Percentiles rank a stretch among this genome's conserved stretches.
Evolutionary conservation across 108 stramenopile genomes (phyloP).

Genomic region (Fragilariopsis cylindrus): DNA sequence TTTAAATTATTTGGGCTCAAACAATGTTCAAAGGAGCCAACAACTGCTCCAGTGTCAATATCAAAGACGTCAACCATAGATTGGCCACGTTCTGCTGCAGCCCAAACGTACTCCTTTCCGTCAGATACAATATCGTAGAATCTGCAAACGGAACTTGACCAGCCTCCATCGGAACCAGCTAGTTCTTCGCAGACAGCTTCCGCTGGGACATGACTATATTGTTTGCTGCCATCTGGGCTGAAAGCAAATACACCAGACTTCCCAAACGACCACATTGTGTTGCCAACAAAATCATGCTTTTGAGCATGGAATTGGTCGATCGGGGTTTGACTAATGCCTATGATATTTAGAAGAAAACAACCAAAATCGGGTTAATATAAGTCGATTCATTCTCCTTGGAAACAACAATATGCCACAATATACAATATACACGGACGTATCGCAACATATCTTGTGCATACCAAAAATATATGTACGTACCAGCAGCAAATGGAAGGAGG

Average conservation of each 20-base stretch:
- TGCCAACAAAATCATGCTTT: slow-evolving; percentile 1
- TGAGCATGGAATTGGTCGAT: background rate
- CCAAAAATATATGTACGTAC: too few species aligned
- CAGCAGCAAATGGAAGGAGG: too few species aligned
- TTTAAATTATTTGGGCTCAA: slow-evolving; percentile 21
- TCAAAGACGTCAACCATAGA: slow-evolving; percentile 26
- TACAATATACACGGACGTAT: too few species aligned
- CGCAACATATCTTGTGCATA: too few species aligned
- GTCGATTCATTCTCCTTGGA: too few species aligned
- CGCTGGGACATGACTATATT: background rate
- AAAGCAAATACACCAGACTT: slow-evolving; percentile 4
- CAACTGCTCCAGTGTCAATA: slow-evolving; percentile 22
- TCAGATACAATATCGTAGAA: slow-evolving; percentile 28
- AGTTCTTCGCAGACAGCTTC: background rate
- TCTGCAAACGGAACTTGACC: background rate
- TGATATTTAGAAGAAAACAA: too few species aligned
- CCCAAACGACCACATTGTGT: slow-evolving; percentile 25
- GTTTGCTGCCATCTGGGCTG: slow-evolving; percentile 9
- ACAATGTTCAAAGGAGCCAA: slow-evolving; percentile 28
- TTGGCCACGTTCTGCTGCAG: background rate
- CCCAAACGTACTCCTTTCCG: slow-evolving; percentile 33
- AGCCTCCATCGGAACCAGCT: background rate
- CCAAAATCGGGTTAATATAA: too few species aligned
- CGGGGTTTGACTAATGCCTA: too few species aligned
- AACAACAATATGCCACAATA: too few species aligned